These are phyloP conservation scores for Knoxdaviesia capensis DNA, from an alignment of 2,329 filamentous ascomycete genomes.

Conservation along the genomic window DNA sequence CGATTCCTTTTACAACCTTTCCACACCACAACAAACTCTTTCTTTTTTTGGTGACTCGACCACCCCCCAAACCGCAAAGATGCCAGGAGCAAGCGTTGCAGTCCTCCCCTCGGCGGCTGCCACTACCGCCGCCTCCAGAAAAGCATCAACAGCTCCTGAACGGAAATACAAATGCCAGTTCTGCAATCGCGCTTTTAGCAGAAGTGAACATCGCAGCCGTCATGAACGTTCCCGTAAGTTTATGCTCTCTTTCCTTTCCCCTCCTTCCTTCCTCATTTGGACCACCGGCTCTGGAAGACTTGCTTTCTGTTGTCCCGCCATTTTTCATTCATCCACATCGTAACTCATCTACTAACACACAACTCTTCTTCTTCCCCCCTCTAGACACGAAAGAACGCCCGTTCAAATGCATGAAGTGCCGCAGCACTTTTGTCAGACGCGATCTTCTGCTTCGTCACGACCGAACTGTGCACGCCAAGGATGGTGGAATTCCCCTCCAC, in stretches of 20 bases:
- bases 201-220: constrained; percentile 89
- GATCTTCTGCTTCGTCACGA: constrained; percentile 93
- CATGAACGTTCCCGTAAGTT: constrained; percentile 96
- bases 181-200: constrained; percentile 90
- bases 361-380: constrained; percentile 5
- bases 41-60: too few species aligned
- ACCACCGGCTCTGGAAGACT: background rate
- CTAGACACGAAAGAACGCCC: constrained; percentile 94
- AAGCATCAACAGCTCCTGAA: constrained; percentile 61
- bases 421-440: constrained; percentile 94
- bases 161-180: constrained; percentile 99
- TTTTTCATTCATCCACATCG: background rate
- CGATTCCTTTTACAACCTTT: too few species aligned
- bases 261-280: constrained; percentile 1
- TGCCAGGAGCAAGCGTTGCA: constrained; percentile 53
- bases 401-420: constrained; percentile 96
- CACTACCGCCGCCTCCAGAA: constrained; percentile 54
- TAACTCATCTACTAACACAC: constrained; percentile 4
- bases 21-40: too few species aligned
- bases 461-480: constrained; percentile 94
- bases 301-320: background rate
- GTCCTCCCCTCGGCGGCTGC: constrained; percentile 41
- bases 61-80: constrained; percentile 22
- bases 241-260: constrained; percentile 5
- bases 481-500: constrained; percentile 82